Conservation (phyloP, 2,329 filamentous ascomycete species). For the Emergomyces pasteurianus region DNA sequence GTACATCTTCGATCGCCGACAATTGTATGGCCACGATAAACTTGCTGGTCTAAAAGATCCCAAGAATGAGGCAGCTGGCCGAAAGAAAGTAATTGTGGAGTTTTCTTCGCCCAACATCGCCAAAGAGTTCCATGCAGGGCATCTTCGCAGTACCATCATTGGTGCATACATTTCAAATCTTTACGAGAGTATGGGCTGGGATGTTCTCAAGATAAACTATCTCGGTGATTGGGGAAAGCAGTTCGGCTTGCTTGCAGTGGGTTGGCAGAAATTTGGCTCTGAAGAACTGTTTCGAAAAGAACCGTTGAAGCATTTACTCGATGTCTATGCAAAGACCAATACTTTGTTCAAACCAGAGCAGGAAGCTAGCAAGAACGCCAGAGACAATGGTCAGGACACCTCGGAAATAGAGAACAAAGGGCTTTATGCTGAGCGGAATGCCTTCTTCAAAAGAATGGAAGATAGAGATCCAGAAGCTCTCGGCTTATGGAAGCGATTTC, state of each 20-base stretch:
- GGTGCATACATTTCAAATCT: slow-evolving; percentile 61
- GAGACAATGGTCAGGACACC: slow-evolving; percentile 28
- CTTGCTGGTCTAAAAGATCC: slow-evolving; percentile 50
- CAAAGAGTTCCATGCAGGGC: slow-evolving; percentile 66
- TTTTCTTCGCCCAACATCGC: slow-evolving; percentile 81
- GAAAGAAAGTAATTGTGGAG: slow-evolving; percentile 61
- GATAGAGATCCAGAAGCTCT: slow-evolving; percentile 51
- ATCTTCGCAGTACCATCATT: slow-evolving; percentile 66
- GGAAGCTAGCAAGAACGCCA: slow-evolving; percentile 48
- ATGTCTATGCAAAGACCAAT: slow-evolving; percentile 69
- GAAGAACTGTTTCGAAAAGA: slow-evolving; percentile 60
- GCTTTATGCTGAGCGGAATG: slow-evolving; percentile 32
- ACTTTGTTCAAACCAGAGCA: slow-evolving; percentile 52
- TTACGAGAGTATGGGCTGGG: slow-evolving; percentile 57
- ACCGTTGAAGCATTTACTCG: slow-evolving; percentile 70
- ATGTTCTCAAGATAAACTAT: slow-evolving; percentile 62
- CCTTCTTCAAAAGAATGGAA: slow-evolving; percentile 60
- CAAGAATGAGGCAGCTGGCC: slow-evolving; percentile 44
- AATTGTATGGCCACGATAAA: slow-evolving; percentile 53
- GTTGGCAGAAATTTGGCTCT: slow-evolving; percentile 62
- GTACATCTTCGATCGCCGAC: slow-evolving; percentile 51
- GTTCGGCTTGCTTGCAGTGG: slow-evolving; percentile 54
- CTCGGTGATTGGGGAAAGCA: slow-evolving; percentile 60
- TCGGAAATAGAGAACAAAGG: slow-evolving; percentile 33
- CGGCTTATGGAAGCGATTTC: slow-evolving; percentile 52